phyloP scores from a whole-genome alignment of 2,329 filamentous ascomycete genomes.

The Nemania bipapillata region DNA sequence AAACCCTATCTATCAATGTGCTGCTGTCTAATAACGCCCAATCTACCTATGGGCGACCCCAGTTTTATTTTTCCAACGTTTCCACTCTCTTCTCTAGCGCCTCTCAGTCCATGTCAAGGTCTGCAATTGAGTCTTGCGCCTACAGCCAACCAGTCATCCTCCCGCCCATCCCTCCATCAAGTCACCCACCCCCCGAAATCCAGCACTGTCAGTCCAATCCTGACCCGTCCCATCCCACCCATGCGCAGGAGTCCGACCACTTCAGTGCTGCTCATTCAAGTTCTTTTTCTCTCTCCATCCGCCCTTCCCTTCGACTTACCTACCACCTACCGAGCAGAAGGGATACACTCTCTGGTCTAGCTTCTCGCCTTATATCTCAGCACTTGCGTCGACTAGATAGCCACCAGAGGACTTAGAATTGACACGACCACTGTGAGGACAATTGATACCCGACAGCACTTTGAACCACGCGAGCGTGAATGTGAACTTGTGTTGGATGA shows the following conservation, averaged over 20 bases:
- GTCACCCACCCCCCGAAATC: slow-evolving; percentile 34
- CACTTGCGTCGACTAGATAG: slow-evolving; percentile 19
- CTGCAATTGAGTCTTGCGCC: slow-evolving; percentile 32
- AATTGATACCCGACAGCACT: slow-evolving; percentile 30
- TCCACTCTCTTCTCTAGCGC: slow-evolving; percentile 30
- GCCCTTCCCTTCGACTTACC: slow-evolving; percentile 25
- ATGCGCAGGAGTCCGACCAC: slow-evolving; percentile 33
- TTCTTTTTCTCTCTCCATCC: slow-evolving; percentile 32
- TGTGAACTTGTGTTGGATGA: slow-evolving; percentile 29
- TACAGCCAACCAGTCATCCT: slow-evolving; percentile 32
- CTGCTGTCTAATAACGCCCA: slow-evolving; percentile 28
- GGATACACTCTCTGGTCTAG: slow-evolving; percentile 17
- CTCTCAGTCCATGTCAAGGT: slow-evolving; percentile 26
- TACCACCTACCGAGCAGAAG: slow-evolving; percentile 28
- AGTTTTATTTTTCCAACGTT: slow-evolving; percentile 35
- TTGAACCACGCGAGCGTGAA: slow-evolving; percentile 25
- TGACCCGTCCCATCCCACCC: slow-evolving; percentile 33
- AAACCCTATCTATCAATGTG: slow-evolving; percentile 22
- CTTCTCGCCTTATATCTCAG: slow-evolving; percentile 5
- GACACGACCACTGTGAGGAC: slow-evolving; percentile 17
- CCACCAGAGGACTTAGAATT: slow-evolving; percentile 21
- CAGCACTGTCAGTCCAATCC: slow-evolving; percentile 33
- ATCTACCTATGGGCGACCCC: slow-evolving; percentile 27
- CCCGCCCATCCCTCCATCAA: slow-evolving; percentile 32
- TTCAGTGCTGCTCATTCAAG: slow-evolving; percentile 25